Conservation (phyloP, 2,329 filamentous ascomycete species). For the Lachnum nothofagi region DNA sequence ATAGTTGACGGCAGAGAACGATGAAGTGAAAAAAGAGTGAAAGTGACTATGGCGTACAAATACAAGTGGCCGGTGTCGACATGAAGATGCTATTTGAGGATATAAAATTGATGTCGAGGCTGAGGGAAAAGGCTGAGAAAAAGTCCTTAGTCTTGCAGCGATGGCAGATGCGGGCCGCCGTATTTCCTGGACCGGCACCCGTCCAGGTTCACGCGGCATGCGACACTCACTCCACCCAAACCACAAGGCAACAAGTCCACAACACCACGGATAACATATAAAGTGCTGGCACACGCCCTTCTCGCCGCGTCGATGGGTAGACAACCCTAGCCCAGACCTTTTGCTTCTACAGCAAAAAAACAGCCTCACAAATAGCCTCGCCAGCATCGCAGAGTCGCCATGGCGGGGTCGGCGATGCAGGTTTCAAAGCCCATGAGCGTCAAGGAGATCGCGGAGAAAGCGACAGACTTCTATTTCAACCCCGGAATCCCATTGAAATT, state of each 20-base stretch:
- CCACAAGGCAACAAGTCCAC: constrained; percentile 4
- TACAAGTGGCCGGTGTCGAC: neutral
- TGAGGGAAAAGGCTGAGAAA: neutral
- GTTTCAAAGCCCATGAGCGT: constrained; percentile 57
- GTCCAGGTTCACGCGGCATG: neutral
- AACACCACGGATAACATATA: neutral
- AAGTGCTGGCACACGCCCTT: too few relatives aligned
- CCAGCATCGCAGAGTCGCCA: constrained; percentile 10
- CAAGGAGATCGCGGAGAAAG: constrained; percentile 70
- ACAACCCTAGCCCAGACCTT: neutral
- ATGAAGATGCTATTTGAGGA: neutral
- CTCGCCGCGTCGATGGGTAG: too few relatives aligned
- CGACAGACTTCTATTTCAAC: constrained; percentile 77
- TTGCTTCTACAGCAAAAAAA: neutral
- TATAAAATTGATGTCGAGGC: neutral
- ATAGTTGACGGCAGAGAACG: neutral
- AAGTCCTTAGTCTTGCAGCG: too few relatives aligned
- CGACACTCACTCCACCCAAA: neutral
- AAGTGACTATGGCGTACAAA: neutral
- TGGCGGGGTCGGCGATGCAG: constrained; percentile 27
- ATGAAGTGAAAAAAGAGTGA: neutral
- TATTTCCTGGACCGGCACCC: neutral
- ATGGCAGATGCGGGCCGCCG: too few relatives aligned
- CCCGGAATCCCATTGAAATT: constrained; percentile 68
- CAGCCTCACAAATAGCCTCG: neutral